Evolutionary conservation across 768 basidiomycete genomes (phyloP), one percentile per base, ranked within the genome.

Genomic region (Lentinula aciculospora): DNA sequence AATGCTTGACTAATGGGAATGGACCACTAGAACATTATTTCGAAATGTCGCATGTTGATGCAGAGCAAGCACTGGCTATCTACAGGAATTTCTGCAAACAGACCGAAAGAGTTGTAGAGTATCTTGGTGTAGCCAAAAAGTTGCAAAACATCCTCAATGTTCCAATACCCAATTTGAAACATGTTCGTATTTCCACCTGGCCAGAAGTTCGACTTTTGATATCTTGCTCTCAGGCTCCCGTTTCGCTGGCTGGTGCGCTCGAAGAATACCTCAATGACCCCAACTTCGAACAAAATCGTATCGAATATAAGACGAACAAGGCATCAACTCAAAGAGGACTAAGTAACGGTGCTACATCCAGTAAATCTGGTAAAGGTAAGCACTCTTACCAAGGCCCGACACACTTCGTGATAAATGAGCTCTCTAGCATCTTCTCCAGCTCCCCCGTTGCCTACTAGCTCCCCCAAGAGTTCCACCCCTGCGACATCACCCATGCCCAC

Each of bases 191-290:
- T 63, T 47, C 12, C 37, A 21, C 42, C 27, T 12, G 34, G 13
- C 32, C 17, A 13, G 19, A 25, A 21, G n/a, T 34, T 27, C 45
- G 9, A 57, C 49, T 4, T 48, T 17, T 15, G 21, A 47, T 39
- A 8, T 7, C 13, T 27, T 40, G 1, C 3, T 36, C 8, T 17
- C 56, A 95, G 94, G 94, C 97, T 0, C 97, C 97, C 4, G 89
- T 97, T 10, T 94, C 92, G 0, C 78, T 99, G n/a, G 96, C 91
- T 5, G 86, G 87, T 34, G 85, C 97, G 19, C 79, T 99, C 29
- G 90, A 98, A 68, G 96, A 98, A 66, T 99, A 98, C 68, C 79
- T 99, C 51, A 86, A 92, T 57, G 97, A 99, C 71, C 91, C 95
- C 23, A 94, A 94, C 66, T 99, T 99, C 64, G 97, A 98, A 70